phyloP scores from a whole-genome alignment of 2,329 filamentous ascomycete species.

The Fusarium avenaceum region DNA sequence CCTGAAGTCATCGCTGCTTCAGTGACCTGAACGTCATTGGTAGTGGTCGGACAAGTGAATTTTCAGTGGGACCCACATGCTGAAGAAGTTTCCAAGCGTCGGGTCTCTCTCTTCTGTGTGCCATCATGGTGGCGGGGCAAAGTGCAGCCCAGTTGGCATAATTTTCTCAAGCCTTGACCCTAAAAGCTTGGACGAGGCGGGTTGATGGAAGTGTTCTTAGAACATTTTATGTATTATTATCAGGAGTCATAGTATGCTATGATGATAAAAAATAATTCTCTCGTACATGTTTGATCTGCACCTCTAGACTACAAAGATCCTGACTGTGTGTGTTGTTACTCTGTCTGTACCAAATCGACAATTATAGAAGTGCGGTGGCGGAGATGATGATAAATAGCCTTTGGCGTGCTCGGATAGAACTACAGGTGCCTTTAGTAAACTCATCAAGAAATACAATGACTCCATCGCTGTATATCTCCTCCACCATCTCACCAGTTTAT shows the following conservation, averaged over 20 bases:
- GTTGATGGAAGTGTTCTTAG: too few relatives aligned
- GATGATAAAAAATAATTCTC: too few relatives aligned
- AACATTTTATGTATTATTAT: neutral
- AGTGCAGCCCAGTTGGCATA: constrained; percentile 9
- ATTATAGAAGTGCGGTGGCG: neutral
- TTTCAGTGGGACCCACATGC: constrained; percentile 46
- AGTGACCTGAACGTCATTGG: constrained; percentile 42
- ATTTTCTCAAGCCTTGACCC: constrained; percentile 8
- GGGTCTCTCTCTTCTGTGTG: constrained; percentile 38
- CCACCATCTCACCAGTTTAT: neutral
- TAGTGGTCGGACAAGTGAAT: constrained; percentile 42
- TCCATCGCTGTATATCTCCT: neutral
- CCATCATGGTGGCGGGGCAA: constrained; percentile 46
- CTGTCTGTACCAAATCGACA: too few relatives aligned
- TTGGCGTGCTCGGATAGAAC: neutral
- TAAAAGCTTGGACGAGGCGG: neutral
- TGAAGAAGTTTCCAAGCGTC: constrained; percentile 43
- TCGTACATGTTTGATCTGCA: too few relatives aligned
- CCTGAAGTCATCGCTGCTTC: constrained; percentile 51
- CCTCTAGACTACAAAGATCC: too few relatives aligned
- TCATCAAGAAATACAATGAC: neutral
- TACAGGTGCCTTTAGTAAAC: neutral
- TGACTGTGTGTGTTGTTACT: too few relatives aligned
- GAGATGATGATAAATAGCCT: neutral
- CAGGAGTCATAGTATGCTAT: neutral